A percentile compares a stretch with the other conserved stretches of the same genome.
These are phyloP conservation scores for Kuraishia molischiana DNA, from an alignment of 805 yeast species.

Conservation along the genomic window DNA sequence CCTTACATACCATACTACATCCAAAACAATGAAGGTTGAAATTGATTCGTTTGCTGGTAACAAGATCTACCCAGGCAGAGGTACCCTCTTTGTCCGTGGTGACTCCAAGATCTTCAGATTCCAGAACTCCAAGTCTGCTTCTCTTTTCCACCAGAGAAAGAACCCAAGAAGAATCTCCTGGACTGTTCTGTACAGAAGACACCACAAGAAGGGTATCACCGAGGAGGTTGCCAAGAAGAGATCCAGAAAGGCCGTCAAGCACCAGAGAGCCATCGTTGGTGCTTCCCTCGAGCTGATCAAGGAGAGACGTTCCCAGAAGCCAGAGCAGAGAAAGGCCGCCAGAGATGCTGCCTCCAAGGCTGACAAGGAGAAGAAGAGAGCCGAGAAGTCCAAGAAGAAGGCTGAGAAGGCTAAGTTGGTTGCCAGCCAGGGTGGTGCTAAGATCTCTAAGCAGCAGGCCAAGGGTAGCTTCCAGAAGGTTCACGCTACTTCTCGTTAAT, in stretches of 20 bases:
- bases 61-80: slow-evolving; percentile 99
- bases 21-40: slow-evolving; percentile 88
- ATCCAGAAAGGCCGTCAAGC: slow-evolving; percentile 94
- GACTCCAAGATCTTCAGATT: slow-evolving; percentile 99
- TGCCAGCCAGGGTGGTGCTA: slow-evolving; percentile 58
- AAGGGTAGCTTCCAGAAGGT: slow-evolving; percentile 98
- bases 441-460: slow-evolving; percentile 91
- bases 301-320: slow-evolving; percentile 93
- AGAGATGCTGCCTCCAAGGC: slow-evolving; percentile 83
- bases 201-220: slow-evolving; percentile 99
- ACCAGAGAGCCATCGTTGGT: slow-evolving; percentile 99
- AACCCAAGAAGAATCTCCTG: slow-evolving; percentile 99
- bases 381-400: slow-evolving; percentile 90
- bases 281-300: slow-evolving; percentile 97
- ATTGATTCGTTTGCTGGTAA: slow-evolving; percentile 98
- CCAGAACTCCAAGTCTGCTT: slow-evolving; percentile 94
- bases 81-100: slow-evolving; percentile 98
- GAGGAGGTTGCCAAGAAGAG: slow-evolving; percentile 98
- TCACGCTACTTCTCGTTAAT: slow-evolving; percentile 94
- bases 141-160: slow-evolving; percentile 99
- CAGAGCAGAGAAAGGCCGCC: slow-evolving; percentile 96
- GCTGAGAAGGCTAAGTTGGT: slow-evolving; percentile 81
- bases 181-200: slow-evolving; percentile 99
- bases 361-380: slow-evolving; percentile 85
- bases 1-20: neutral